Evolutionary conservation across 768 basidiomycete genomes (phyloP), one percentile per base, ranked within the genome.

Genomic region (Leccinum rimulosum): DNA sequence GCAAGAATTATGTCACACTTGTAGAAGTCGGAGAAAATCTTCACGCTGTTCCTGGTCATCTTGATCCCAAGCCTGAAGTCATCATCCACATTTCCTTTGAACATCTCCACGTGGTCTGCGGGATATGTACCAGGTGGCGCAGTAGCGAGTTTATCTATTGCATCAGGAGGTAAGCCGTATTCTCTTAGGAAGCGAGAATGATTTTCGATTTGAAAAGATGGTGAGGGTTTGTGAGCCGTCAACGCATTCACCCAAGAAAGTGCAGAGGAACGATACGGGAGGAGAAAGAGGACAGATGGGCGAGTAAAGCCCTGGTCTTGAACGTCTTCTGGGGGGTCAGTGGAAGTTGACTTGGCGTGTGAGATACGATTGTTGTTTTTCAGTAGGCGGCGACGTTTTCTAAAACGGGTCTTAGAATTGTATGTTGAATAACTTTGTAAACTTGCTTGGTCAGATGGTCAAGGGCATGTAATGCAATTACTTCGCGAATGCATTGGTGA

Each of bases 261-360:
- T 1, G 92, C 95, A 52, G 86, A 87, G 43, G 92, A 93, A 52
- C 97, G 93, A 78, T 98, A 94, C 1, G 97, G 97, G 10, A 95
- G 83, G 58, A 98, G 85, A 62, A 99, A 76, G 50, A 99, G 89
- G 30, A 96, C 79, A 19, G 96, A 95, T 10, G 97, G 96, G 6
- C 97, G 90, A 7, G 95, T 97, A 75, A 98, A 98, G 28, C 96
- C 96, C 80, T 98, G 97, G 69, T 99, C 97, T 75, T 93, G 92
- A 14, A 91, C 82, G 60, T 92, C 86, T 73, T 88, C 85, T 2
- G 87, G 86, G 2, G 83, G 79, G 25, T 84, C 77, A 7, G 76
- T 74, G 52, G 80, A 77, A 15, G 80, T 70, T 71, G 91, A 88
- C 10, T 81, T 74, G 10, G 86, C 84, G 62, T 87, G 83, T 0